Evolutionary conservation across 1,139 yeast genomes (phyloP).

Genomic region (Zygosaccharomyces sapae): DNA sequence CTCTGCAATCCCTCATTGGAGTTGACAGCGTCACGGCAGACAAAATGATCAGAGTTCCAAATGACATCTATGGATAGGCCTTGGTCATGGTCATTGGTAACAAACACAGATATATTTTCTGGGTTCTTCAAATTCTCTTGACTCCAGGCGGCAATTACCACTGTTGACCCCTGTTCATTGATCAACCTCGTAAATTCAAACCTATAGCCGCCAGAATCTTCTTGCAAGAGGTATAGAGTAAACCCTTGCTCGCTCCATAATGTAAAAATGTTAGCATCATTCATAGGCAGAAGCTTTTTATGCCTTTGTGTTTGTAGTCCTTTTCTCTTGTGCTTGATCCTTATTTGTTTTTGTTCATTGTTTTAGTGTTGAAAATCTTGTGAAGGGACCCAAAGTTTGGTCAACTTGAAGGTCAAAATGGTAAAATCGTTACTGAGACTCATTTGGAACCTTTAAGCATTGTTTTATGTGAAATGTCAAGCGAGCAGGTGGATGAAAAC

Average conservation of each 20-base stretch:
- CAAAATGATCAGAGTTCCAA: slow-evolving; percentile 5
- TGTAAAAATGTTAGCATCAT: not conserved
- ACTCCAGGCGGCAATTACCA: slow-evolving; percentile 4
- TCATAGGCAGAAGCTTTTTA: not conserved
- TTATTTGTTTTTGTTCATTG: slow-evolving; percentile 1
- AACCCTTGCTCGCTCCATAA: not conserved
- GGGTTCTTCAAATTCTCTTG: slow-evolving; percentile 2
- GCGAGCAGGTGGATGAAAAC: slow-evolving; percentile 17
- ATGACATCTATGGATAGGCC: not conserved
- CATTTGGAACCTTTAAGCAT: not conserved
- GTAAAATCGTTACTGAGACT: not conserved
- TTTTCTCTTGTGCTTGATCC: not conserved
- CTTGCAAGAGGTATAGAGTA: not conserved
- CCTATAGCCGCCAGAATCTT: not conserved
- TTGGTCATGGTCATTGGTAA: not conserved
- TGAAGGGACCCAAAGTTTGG: slow-evolving; percentile 3
- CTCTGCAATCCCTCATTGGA: not conserved
- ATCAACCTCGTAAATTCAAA: not conserved
- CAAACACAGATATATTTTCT: not conserved
- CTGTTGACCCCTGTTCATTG: not conserved
- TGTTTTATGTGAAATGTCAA: slow-evolving; percentile 4
- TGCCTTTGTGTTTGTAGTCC: not conserved
- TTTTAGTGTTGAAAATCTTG: slow-evolving; percentile 1
- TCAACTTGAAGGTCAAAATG: slow-evolving; percentile 3
- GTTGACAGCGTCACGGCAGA: slow-evolving; percentile 10